These are phyloP conservation scores for Sphaerulina populicola DNA, from an alignment of 2,329 filamentous ascomycete genomes.

Conservation along the genomic window DNA sequence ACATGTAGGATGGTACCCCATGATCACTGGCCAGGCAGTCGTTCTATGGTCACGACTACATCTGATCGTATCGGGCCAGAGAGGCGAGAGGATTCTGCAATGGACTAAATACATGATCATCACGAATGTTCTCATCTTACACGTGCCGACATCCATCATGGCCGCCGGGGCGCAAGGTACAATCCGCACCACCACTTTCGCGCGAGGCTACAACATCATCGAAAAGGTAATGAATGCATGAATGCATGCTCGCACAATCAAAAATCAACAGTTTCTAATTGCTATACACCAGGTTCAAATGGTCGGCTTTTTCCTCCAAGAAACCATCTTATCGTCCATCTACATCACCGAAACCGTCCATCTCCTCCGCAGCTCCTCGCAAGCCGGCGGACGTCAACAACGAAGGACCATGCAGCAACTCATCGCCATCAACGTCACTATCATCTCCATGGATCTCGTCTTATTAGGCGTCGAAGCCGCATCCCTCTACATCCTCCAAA, in stretches of 20 bases:
- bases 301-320: slow-evolving; percentile 38
- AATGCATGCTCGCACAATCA: neutral
- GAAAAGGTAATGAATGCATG: slow-evolving; percentile 34
- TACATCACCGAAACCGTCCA: slow-evolving; percentile 29
- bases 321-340: slow-evolving; percentile 29
- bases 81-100: slow-evolving; percentile 43
- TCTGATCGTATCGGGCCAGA: slow-evolving; percentile 42
- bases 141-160: slow-evolving; percentile 48
- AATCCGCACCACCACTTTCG: slow-evolving; percentile 26
- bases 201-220: slow-evolving; percentile 37
- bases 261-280: neutral
- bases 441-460: slow-evolving; percentile 33
- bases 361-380: slow-evolving; percentile 17
- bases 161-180: slow-evolving; percentile 46
- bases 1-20: slow-evolving; percentile 41
- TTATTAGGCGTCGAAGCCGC: slow-evolving; percentile 32
- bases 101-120: slow-evolving; percentile 52
- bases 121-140: slow-evolving; percentile 45
- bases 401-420: slow-evolving; percentile 32
- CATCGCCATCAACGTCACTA: slow-evolving; percentile 33
- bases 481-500: slow-evolving; percentile 30
- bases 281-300: slow-evolving; percentile 29
- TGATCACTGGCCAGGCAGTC: slow-evolving; percentile 43
- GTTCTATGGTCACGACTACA: slow-evolving; percentile 57
- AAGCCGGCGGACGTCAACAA: slow-evolving; percentile 15